A percentile compares a stretch with the other conserved stretches of the same genome.
phyloP scores from a whole-genome alignment of 441 rosid species.

The Adansonia rubrostipa region DNA sequence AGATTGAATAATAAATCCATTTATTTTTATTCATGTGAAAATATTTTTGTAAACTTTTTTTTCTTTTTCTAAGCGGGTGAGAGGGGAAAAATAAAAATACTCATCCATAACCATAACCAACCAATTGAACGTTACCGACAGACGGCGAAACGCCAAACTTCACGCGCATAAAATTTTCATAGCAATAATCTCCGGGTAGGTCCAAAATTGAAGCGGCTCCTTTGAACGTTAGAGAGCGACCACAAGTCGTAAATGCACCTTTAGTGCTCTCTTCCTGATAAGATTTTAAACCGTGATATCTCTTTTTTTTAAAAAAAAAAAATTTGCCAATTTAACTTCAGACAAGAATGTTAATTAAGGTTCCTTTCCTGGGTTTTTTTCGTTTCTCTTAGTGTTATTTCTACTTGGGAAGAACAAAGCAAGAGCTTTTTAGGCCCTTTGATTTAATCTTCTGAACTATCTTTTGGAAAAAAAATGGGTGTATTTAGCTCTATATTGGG shows the following conservation, averaged over 20 bases:
- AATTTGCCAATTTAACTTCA: not conserved
- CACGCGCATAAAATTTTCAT: slow-evolving; percentile 36
- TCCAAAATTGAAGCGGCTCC: slow-evolving; percentile 13
- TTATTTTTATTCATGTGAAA: too few species aligned
- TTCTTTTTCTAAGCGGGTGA: too few species aligned
- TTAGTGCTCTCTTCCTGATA: slow-evolving; percentile 31
- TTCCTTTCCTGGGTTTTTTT: slow-evolving; percentile 8
- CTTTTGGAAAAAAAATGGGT: slow-evolving; percentile 52
- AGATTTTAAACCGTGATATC: not conserved
- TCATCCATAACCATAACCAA: not conserved
- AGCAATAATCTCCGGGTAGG: slow-evolving; percentile 32
- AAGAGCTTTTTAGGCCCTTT: not conserved
- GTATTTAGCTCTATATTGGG: slow-evolving; percentile 58
- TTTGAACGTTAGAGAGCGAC: slow-evolving; percentile 12
- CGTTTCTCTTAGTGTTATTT: not conserved
- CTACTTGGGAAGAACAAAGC: not conserved
- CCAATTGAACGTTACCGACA: slow-evolving; percentile 37
- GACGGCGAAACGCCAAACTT: slow-evolving; percentile 1
- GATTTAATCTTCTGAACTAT: not conserved
- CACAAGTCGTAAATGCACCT: slow-evolving; percentile 39
- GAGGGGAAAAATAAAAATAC: too few species aligned
- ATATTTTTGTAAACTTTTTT: too few species aligned
- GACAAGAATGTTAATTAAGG: not conserved
- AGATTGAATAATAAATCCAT: too few species aligned
- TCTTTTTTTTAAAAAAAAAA: not conserved